Evolutionary conservation across 139 green algal species (phyloP).

Genomic region (Chlamydomonas eustigma): DNA sequence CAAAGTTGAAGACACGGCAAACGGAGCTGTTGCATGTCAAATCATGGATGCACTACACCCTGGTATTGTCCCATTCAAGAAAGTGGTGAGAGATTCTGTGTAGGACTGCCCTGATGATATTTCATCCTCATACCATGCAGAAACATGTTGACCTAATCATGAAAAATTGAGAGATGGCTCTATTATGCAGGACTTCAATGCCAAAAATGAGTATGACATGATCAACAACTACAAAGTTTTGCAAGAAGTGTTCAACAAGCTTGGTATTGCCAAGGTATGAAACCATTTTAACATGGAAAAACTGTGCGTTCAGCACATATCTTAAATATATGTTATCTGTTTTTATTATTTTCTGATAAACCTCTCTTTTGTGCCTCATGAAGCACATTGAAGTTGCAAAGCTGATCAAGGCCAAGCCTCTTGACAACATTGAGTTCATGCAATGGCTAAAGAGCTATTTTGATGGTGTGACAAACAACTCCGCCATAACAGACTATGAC

Average conservation of each 20-base stretch:
- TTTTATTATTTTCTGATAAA: neutral
- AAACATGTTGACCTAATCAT: too few species aligned
- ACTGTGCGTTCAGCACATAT: neutral
- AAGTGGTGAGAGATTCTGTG: slow-evolving; percentile 50
- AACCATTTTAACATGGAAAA: neutral
- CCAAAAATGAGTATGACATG: slow-evolving; percentile 91
- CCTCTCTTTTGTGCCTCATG: neutral
- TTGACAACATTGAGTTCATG: slow-evolving; percentile 98
- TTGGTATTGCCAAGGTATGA: slow-evolving; percentile 79
- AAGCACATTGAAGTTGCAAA: slow-evolving; percentile 86
- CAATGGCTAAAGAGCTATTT: slow-evolving; percentile 89
- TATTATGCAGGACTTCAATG: slow-evolving; percentile 83
- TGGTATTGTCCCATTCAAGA: slow-evolving; percentile 78
- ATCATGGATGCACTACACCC: slow-evolving; percentile 89
- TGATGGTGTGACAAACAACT: slow-evolving; percentile 34
- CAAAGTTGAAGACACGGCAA: slow-evolving; percentile 82
- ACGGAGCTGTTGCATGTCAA: slow-evolving; percentile 76
- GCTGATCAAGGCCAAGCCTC: slow-evolving; percentile 84
- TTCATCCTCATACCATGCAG: too few species aligned
- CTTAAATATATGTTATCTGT: neutral
- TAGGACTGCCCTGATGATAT: too few species aligned
- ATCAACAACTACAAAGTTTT: slow-evolving; percentile 98
- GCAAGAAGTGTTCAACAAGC: slow-evolving; percentile 91
- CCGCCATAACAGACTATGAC: slow-evolving; percentile 23
- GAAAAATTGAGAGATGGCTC: too few species aligned